Base-by-base conservation (phyloP, 106 monocot species). In the Dioscorea dumetorum region DNA sequence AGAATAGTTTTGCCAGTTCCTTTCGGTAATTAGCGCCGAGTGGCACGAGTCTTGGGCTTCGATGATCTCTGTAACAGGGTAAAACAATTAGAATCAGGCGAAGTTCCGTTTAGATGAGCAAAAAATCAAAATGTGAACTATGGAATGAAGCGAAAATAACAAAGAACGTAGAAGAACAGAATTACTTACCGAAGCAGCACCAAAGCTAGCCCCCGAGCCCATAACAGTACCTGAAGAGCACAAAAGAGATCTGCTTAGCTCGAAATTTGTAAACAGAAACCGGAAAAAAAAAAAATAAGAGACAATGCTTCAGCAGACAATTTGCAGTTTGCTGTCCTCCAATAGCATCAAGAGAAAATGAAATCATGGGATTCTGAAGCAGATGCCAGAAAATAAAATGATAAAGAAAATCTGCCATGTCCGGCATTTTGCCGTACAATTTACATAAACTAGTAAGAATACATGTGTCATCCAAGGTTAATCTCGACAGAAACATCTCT, bases 141-240 rank as follows among this genome's bases (percentile, higher is more conserved):
- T 41, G 41, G 10, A 41, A 41, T 10, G 9, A 2, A 8, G 41
- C 5, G 41, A 54, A 54, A 54, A 14, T 5, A 54, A 16, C 1
- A 54, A 54, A 8, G 12, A 54, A 19, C 0, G 54, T 54, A 8
- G 18, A 54, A 54, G 18, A 54, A 54, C 1, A 54, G 54, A 54
- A 54, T 54, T 18, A 81, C 86, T 82, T 66, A 86, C 86, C 70
- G 86, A 79, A 79, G 86, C 63, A 63, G 80, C 82, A 48, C 86
- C 82, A 64, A 86, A 86, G 79, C 86, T 86, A 48, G 86, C 82
- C 57, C 86, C 86, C 8, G 86, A 86, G 53, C 73, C 76, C 17
- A 49, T 52, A 28, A 73, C 20, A 63, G 62, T 63, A 73, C 82
- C 86, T 86, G 57, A 1, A 41, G 24, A 60, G 14, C 24, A 73